Percentiles rank a stretch among this genome's conserved stretches.
These are phyloP conservation scores for Backusella westeae DNA, from an alignment of 192 early-diverging fungal species.

Conservation along the genomic window DNA sequence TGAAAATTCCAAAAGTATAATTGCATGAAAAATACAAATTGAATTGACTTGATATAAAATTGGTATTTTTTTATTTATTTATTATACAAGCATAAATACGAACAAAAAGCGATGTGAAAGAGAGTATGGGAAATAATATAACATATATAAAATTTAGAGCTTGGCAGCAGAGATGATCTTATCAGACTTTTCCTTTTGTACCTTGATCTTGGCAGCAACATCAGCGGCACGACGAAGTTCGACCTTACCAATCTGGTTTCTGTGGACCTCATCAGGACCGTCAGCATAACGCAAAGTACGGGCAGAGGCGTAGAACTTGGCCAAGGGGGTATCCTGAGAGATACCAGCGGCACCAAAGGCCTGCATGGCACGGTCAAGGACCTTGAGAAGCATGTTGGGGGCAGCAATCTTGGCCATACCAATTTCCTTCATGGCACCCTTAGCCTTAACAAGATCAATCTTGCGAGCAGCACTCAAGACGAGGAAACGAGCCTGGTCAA, in stretches of 20 bases:
- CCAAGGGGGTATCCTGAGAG: conserved; percentile 79
- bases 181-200: conserved; percentile 23
- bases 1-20: too few relatives aligned
- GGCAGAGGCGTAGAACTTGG: conserved; percentile 75
- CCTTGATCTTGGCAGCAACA: conserved; percentile 31
- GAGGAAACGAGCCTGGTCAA: conserved; percentile 89
- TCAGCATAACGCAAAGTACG: conserved; percentile 90
- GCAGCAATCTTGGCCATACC: conserved; percentile 92
- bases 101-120: background rate
- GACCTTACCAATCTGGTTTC: conserved; percentile 75
- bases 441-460: conserved; percentile 88
- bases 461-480: conserved; percentile 90
- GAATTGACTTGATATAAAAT: background rate
- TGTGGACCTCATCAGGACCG: conserved; percentile 55
- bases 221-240: conserved; percentile 60
- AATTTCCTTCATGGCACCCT: conserved; percentile 90
- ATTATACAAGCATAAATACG: too few relatives aligned
- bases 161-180: conserved; percentile 5
- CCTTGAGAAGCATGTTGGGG: conserved; percentile 70
- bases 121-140: background rate
- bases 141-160: background rate
- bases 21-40: background rate
- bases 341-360: conserved; percentile 92
- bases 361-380: conserved; percentile 94
- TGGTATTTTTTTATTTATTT: background rate